phyloP scores from a whole-genome alignment of 2,329 filamentous ascomycete genomes.

The Hymenoscyphus salicellus region DNA sequence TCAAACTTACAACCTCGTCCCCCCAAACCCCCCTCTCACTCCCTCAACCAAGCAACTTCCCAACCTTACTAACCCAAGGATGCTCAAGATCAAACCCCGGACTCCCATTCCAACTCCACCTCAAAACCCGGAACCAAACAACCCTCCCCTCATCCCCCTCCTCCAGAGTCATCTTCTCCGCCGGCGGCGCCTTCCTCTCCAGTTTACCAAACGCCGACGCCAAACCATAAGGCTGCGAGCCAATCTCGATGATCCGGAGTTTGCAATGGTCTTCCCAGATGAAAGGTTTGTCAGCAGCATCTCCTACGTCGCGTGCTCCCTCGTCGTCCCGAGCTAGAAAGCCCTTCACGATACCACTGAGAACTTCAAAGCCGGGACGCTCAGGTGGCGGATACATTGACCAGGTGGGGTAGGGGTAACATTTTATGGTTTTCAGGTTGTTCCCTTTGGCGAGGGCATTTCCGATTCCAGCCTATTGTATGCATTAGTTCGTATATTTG shows the following conservation, averaged over 20 bases:
- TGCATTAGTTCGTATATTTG: background rate
- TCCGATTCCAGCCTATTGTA: background rate
- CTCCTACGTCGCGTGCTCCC: background rate
- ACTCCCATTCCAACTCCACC: background rate
- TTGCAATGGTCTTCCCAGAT: constrained; percentile 11
- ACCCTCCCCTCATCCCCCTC: background rate
- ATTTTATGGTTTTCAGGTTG: background rate
- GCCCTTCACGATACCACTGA: background rate
- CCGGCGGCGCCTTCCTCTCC: background rate
- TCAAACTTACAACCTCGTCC: no score
- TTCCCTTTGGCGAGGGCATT: background rate
- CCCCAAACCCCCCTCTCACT: no score
- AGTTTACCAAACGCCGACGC: constrained; percentile 9
- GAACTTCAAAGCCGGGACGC: background rate
- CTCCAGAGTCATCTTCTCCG: background rate
- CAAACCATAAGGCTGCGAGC: background rate
- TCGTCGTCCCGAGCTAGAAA: background rate
- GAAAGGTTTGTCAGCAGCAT: background rate
- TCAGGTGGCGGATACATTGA: background rate
- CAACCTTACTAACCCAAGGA: no score
- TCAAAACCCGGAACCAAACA: background rate
- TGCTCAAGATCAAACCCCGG: no score
- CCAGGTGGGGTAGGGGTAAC: constrained; percentile 6
- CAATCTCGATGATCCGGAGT: background rate
- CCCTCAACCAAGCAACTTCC: no score